Base-by-base conservation (phyloP, 2,329 filamentous ascomycete species). In the Phoma herbarum region DNA sequence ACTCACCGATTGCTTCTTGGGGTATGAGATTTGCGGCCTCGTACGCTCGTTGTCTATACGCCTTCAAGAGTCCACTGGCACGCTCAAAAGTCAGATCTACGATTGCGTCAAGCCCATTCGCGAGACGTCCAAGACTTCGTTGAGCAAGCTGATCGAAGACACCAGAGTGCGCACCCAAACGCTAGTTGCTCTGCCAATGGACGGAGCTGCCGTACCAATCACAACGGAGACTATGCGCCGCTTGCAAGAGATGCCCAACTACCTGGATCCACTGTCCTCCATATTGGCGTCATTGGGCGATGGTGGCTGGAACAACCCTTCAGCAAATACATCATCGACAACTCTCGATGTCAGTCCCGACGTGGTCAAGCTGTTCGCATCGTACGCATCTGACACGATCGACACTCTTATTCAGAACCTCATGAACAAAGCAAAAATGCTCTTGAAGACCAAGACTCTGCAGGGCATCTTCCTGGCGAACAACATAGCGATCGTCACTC, bases 1-100 rank as follows among this genome's bases (percentile, higher is more conserved):
- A 37, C 86, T 88, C 65, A 97, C 92, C 0, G 95, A 99, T 76
- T 98, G 94, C 77, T 98, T 92, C 75, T 85, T 99, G 47, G 93
- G 93, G 8, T 99, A 96, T 75, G 95, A 99, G 74, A 91, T 98
- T 29, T 91, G 96, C 29, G 94, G 97, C 70, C 91, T 97, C 60
- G 87, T 98, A 45, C 91, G 92, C 0, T 85, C 85, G 12, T 83
- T 97, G 46, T 93, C 92, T 2, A 89, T 88, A 55, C 88, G 90
- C 37, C 81, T 99, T 4, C 94, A 97, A 63, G 85, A 86, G 4
- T 88, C 90, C 61, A 96, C 93, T 0, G 92, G 92, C 2, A 92
- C 97, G 70, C 83, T 97, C 57, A 97, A 97, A 74, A 83, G 86
- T 28, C 86, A 92, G 6, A 86, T 99, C 50, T 89, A 91, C 5